Base-by-base conservation (phyloP, 2,329 filamentous ascomycete genomes). In the Biscogniauxia mediterranea region DNA sequence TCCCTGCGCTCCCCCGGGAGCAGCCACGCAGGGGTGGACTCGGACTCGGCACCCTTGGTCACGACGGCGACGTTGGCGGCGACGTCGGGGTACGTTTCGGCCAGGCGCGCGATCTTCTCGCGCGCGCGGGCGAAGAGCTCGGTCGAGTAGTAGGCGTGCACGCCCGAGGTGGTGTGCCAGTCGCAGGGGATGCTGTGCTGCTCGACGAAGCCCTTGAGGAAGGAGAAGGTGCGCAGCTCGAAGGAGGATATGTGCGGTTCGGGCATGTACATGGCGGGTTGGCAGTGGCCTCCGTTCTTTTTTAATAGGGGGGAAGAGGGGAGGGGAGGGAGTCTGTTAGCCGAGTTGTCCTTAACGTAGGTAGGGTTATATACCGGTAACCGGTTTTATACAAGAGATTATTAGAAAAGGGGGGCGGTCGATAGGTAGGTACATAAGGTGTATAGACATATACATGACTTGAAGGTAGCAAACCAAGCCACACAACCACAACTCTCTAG, bases 251-350 rank as follows among this genome's bases (percentile, higher is more conserved):
- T 82, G 51, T 85, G 81, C 23, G 85, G 79, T n/a, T 78, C 74
- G 20, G 82, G 78, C 19, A 80, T 78, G 76, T 90, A 92, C 55
- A 91, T 78, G 28, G 87, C 75, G 1, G 91, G 90, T 67, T 93
- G 90, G 73, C 90, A 93, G 71, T 94, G 90, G 5, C 87, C 87
- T 57, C 87, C 87, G 70, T 89, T 89, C 83, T 88, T 23, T 23
- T 23, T 23, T 23, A 23, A 23, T 3, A 23, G 5, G 23, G 23
- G 23, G 23, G 23, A n/a, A 63, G 38, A 25, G 19, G 19, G 49
- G 32, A n/a, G 55, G 25, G 19, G 51, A 7, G 7, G 21, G 19
- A 54, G 55, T 64, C 52, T 64, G 61, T 64, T 55, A 56, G 55
- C 21, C 6, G 2, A 6, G 15, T 5, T 32, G 28, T 32, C 11